phyloP scores from a whole-genome alignment of 2,329 filamentous ascomycete species.

The Orbilia ellipsospora region DNA sequence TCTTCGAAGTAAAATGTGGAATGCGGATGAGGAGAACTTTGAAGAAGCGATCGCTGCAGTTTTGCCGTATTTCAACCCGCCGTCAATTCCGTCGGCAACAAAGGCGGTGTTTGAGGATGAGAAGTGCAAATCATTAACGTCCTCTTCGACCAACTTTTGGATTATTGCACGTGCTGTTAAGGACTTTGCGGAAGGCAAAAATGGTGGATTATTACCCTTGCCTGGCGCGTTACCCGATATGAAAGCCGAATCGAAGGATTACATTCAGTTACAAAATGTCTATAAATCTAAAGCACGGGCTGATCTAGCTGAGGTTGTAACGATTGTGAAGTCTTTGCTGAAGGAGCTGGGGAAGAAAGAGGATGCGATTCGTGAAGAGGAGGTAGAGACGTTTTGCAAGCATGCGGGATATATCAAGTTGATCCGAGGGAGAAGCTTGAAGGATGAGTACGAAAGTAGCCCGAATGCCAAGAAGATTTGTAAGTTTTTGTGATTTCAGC shows the following conservation, averaged over 20 bases:
- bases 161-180: conserved; percentile 83
- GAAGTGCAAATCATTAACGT: conserved; percentile 66
- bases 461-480: conserved; percentile 63
- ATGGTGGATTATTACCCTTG: conserved; percentile 79
- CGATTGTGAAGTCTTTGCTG: conserved; percentile 66
- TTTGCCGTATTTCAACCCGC: conserved; percentile 81
- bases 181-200: conserved; percentile 69
- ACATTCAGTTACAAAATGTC: conserved; percentile 88
- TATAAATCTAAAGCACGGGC: conserved; percentile 78
- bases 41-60: conserved; percentile 90
- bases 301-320: conserved; percentile 80
- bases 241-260: conserved; percentile 92
- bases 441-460: conserved; percentile 62
- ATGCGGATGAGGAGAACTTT: conserved; percentile 90
- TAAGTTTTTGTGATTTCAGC: conserved; percentile 62
- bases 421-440: conserved; percentile 73
- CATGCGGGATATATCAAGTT: conserved; percentile 93
- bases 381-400: conserved; percentile 94
- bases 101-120: conserved; percentile 81
- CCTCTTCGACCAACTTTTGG: conserved; percentile 79
- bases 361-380: conserved; percentile 71
- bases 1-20: conserved; percentile 75
- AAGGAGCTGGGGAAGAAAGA: conserved; percentile 66
- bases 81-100: conserved; percentile 75
- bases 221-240: conserved; percentile 93